A percentile compares a stretch with the other conserved stretches of the same genome.
These are phyloP conservation scores for Ambrosia trifida DNA, from an alignment of 129 eudicot genomes.

Conservation along the genomic window DNA sequence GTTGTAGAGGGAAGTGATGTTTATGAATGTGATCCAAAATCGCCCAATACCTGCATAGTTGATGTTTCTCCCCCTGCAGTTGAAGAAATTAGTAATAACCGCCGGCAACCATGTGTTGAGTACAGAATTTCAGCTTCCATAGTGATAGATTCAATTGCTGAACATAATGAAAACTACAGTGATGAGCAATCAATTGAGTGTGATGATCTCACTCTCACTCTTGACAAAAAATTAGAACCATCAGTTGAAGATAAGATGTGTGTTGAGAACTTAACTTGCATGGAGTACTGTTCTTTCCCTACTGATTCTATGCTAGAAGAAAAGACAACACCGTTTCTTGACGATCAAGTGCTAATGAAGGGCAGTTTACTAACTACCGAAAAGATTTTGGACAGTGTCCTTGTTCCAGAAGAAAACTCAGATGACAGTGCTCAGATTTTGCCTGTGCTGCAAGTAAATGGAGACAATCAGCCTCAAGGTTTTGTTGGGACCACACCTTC, in stretches of 20 bases:
- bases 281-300: slow-evolving; percentile 9
- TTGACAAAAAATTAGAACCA: slow-evolving; percentile 8
- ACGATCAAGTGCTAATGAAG: slow-evolving; percentile 20
- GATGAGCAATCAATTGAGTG: slow-evolving; percentile 13
- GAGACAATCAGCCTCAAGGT: slow-evolving; percentile 28
- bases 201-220: slow-evolving; percentile 11
- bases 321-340: slow-evolving; percentile 19
- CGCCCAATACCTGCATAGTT: slow-evolving; percentile 2
- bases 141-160: slow-evolving; percentile 8
- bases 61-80: slow-evolving; percentile 7
- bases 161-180: neutral
- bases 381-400: slow-evolving; percentile 27
- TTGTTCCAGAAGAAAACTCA: slow-evolving; percentile 26
- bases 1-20: slow-evolving; percentile 18
- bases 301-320: slow-evolving; percentile 20
- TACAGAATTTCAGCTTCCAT: slow-evolving; percentile 22
- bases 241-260: slow-evolving; percentile 7
- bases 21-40: slow-evolving; percentile 21
- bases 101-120: neutral
- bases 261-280: neutral
- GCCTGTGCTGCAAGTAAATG: slow-evolving; percentile 20
- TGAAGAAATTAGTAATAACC: slow-evolving; percentile 11
- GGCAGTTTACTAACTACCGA: slow-evolving; percentile 2
- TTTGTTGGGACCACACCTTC: slow-evolving; percentile 17
- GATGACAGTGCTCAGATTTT: slow-evolving; percentile 24